A percentile compares a stretch with the other conserved stretches of the same genome.
Evolutionary conservation across 148 eudicot genomes (phyloP).

Genomic region (Tetragonia tetragonoides): DNA sequence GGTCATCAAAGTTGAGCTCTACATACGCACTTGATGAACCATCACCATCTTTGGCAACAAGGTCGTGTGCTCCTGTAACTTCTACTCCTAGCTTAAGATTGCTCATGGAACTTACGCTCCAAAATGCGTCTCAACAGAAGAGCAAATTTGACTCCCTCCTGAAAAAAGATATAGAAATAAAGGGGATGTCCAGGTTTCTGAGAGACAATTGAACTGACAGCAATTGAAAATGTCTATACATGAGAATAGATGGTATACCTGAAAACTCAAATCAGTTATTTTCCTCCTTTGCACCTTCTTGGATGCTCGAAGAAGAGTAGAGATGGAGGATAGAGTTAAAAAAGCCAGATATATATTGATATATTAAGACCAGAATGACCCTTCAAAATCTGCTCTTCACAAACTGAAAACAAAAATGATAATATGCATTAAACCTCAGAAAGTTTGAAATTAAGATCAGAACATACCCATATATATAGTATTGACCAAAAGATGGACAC

Average conservation of each 20-base stretch:
- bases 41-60: slow-evolving; percentile 63
- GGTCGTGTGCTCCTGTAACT: slow-evolving; percentile 78
- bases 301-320: slow-evolving; percentile 2
- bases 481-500: not conserved
- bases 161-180: not conserved
- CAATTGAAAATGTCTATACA: not conserved
- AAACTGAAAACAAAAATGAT: not conserved
- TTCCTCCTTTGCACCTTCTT: not conserved
- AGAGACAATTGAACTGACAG: not conserved
- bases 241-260: not conserved
- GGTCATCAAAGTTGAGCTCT: slow-evolving; percentile 76
- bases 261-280: not conserved
- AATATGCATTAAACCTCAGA: not conserved
- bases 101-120: slow-evolving; percentile 32
- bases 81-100: slow-evolving; percentile 84
- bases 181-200: not conserved
- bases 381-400: slow-evolving; percentile 1
- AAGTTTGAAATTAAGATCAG: not conserved
- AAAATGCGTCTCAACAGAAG: not conserved
- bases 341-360: not conserved
- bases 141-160: not conserved
- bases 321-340: too few relatives aligned
- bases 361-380: not conserved
- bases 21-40: slow-evolving; percentile 73
- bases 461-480: too few relatives aligned